Conservation (phyloP, 495 filamentous ascomycete genomes). For the Poronia punctata region DNA sequence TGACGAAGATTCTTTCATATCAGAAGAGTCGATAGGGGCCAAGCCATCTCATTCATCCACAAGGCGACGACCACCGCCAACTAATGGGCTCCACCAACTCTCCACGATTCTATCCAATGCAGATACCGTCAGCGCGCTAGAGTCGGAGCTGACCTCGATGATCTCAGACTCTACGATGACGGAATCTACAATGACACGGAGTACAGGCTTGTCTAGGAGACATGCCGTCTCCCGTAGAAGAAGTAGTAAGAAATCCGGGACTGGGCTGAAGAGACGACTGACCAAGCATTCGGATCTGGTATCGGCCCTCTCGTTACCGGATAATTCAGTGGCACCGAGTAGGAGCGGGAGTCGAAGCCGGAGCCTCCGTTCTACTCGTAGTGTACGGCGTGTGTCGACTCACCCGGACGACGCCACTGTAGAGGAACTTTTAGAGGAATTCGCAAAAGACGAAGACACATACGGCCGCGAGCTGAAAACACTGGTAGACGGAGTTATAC, state of each 20-base stretch:
- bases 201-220: slow-evolving; percentile 30
- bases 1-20: slow-evolving; percentile 25
- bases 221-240: slow-evolving; percentile 30
- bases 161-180: slow-evolving; percentile 45
- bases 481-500: slow-evolving; percentile 91
- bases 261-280: slow-evolving; percentile 61
- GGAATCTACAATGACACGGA: slow-evolving; percentile 46
- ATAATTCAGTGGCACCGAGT: slow-evolving; percentile 44
- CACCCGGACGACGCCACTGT: slow-evolving; percentile 60
- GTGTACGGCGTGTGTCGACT: slow-evolving; percentile 63
- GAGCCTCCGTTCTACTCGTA: slow-evolving; percentile 62
- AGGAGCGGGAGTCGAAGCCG: slow-evolving; percentile 48
- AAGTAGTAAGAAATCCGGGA: slow-evolving; percentile 37
- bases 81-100: slow-evolving; percentile 56
- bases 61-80: slow-evolving; percentile 56
- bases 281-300: slow-evolving; percentile 92
- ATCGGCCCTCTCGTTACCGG: slow-evolving; percentile 77
- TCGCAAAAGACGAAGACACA: slow-evolving; percentile 76
- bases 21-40: slow-evolving; percentile 24
- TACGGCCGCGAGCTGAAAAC: slow-evolving; percentile 92
- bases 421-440: slow-evolving; percentile 68
- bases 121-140: slow-evolving; percentile 49
- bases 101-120: slow-evolving; percentile 65
- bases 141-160: slow-evolving; percentile 33
- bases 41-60: slow-evolving; percentile 21